These are phyloP conservation scores for Blastomyces silverae DNA, from an alignment of 2,329 filamentous ascomycete genomes.

Conservation along the genomic window DNA sequence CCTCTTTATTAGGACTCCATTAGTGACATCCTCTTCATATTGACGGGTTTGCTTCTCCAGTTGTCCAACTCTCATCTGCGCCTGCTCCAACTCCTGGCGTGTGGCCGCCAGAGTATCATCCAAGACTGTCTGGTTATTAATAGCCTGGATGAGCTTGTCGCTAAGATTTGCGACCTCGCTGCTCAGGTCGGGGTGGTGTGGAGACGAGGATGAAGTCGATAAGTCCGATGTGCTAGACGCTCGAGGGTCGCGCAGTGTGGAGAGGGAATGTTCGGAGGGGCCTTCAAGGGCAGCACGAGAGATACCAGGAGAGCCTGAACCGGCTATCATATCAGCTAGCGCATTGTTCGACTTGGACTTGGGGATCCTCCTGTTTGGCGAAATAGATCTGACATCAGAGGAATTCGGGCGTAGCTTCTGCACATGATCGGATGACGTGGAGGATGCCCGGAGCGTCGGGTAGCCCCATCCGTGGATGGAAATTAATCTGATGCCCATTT, in stretches of 20 bases:
- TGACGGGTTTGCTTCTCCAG: constrained; percentile 65
- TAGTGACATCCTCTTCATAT: constrained; percentile 61
- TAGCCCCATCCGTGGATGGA: constrained; percentile 20
- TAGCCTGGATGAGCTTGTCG: constrained; percentile 92
- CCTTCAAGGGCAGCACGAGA: constrained; percentile 28
- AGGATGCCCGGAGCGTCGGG: constrained; percentile 12
- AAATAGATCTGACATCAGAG: constrained; percentile 31
- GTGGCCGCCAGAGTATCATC: constrained; percentile 81
- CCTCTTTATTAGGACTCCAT: constrained; percentile 68
- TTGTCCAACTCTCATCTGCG: constrained; percentile 59
- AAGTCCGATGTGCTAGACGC: constrained; percentile 33
- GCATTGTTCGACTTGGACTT: constrained; percentile 43
- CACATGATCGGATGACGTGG: constrained; percentile 15
- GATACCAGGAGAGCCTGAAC: constrained; percentile 24
- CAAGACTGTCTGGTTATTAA: constrained; percentile 88
- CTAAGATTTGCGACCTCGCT: constrained; percentile 82
- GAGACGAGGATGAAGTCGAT: constrained; percentile 31
- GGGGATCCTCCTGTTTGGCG: constrained; percentile 35
- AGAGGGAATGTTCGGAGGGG: constrained; percentile 39
- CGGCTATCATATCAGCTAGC: constrained; percentile 33
- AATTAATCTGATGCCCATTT: constrained; percentile 17
- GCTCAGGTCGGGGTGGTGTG: constrained; percentile 54
- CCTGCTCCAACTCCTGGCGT: constrained; percentile 71
- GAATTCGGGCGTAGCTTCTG: constrained; percentile 24
- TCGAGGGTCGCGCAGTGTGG: constrained; percentile 43